A percentile compares a stretch with the other conserved stretches of the same genome.
phyloP scores from a whole-genome alignment of 768 basidiomycete species.

The Paxillus ammoniavirescens region DNA sequence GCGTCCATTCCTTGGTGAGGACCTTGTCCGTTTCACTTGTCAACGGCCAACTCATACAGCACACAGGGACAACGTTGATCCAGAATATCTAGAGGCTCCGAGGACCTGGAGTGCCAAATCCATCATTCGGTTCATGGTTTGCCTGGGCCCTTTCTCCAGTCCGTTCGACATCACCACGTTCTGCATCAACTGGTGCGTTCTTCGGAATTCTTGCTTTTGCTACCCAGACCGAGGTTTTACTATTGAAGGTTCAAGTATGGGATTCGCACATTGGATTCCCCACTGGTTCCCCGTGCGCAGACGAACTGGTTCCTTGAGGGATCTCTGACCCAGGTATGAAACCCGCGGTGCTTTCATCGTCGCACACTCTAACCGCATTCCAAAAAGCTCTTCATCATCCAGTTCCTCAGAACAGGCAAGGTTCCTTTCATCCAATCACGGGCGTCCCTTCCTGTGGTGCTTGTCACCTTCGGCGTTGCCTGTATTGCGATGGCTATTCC shows the following conservation, averaged over 20 bases:
- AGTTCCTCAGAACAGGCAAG: slow-evolving; percentile 31
- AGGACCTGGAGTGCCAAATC: slow-evolving; percentile 33
- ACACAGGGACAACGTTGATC: slow-evolving; percentile 36
- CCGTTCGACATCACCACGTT: slow-evolving; percentile 34
- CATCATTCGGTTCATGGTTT: slow-evolving; percentile 36
- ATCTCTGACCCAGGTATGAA: slow-evolving; percentile 34
- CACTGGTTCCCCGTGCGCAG: slow-evolving; percentile 31
- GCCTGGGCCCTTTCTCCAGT: slow-evolving; percentile 35
- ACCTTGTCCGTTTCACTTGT: not conserved
- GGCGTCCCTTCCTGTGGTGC: slow-evolving; percentile 24
- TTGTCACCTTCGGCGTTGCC: slow-evolving; percentile 31
- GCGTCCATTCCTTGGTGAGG: slow-evolving; percentile 35
- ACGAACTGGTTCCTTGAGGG: slow-evolving; percentile 38
- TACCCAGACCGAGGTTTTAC: not conserved
- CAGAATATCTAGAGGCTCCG: slow-evolving; percentile 33
- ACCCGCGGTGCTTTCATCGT: not conserved
- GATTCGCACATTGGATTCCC: slow-evolving; percentile 26
- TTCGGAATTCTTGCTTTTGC: not conserved
- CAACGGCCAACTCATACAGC: slow-evolving; percentile 5
- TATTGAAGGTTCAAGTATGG: slow-evolving; percentile 29
- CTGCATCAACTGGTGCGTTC: slow-evolving; percentile 30
- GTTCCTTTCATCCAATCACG: slow-evolving; percentile 32
- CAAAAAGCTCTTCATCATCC: slow-evolving; percentile 31
- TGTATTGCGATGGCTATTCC: slow-evolving; percentile 33
- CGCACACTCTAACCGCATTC: not conserved